Evolutionary conservation across 2,329 filamentous ascomycete genomes (phyloP).

Genomic region (Beauveria varroae): DNA sequence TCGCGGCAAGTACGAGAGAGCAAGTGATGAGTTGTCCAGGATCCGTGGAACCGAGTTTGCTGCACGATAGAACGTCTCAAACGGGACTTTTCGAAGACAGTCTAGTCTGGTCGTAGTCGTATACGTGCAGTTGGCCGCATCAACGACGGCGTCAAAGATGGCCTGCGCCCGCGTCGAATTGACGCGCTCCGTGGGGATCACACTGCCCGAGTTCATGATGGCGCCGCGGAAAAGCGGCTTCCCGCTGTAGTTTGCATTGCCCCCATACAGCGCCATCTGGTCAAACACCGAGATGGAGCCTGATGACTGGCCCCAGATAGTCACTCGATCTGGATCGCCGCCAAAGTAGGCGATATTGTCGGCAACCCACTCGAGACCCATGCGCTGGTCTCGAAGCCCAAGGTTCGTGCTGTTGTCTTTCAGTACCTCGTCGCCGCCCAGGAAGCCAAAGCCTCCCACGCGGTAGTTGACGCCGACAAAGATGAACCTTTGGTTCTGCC

Average conservation of each 20-base stretch:
- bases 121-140: conserved; percentile 41
- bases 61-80: conserved; percentile 51
- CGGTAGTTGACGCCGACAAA: conserved; percentile 61
- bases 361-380: conserved; percentile 55
- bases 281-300: conserved; percentile 55
- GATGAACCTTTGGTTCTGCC: conserved; percentile 47
- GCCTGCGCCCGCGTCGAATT: conserved; percentile 49
- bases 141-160: conserved; percentile 45
- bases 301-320: conserved; percentile 56
- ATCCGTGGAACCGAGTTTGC: conserved; percentile 63
- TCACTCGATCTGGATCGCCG: conserved; percentile 56
- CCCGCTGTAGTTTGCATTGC: conserved; percentile 57
- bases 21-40: conserved; percentile 59
- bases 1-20: conserved; percentile 66
- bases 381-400: conserved; percentile 52
- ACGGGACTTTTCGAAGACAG: conserved; percentile 1
- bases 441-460: conserved; percentile 53
- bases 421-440: conserved; percentile 48
- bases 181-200: conserved; percentile 43
- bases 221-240: conserved; percentile 54
- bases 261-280: conserved; percentile 55
- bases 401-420: conserved; percentile 50
- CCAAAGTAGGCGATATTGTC: conserved; percentile 60
- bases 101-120: not conserved
- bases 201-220: conserved; percentile 56